These are phyloP conservation scores for Ophiobolus disseminans DNA, from an alignment of 2,329 filamentous ascomycete genomes.

Conservation along the genomic window DNA sequence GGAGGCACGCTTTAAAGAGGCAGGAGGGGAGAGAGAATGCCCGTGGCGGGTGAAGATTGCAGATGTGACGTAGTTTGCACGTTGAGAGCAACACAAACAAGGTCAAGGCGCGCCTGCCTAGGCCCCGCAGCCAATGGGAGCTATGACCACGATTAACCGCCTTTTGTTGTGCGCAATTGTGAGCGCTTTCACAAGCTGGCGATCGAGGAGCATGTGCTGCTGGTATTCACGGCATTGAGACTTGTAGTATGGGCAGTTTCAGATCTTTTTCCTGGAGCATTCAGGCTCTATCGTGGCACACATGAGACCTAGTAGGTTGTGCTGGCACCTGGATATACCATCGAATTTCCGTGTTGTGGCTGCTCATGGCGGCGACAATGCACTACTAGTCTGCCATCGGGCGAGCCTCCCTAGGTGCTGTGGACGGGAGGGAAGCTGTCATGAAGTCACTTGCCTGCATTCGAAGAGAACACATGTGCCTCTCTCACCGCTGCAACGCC, in stretches of 20 bases:
- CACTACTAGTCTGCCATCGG: slow-evolving; percentile 12
- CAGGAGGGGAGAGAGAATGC: slow-evolving; percentile 35
- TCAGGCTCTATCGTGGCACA: no score
- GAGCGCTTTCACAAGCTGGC: slow-evolving; percentile 25
- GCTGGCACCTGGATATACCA: no score
- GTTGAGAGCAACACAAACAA: slow-evolving; percentile 29
- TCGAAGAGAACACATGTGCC: background rate
- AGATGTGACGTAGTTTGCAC: slow-evolving; percentile 42
- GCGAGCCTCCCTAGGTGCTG: slow-evolving; percentile 2
- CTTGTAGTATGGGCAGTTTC: no score
- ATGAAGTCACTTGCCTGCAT: background rate
- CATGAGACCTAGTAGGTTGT: no score
- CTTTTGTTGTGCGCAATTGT: slow-evolving; percentile 28
- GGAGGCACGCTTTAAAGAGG: slow-evolving; percentile 28
- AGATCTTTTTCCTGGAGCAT: no score
- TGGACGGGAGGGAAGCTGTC: background rate
- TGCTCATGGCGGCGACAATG: no score
- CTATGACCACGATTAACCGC: slow-evolving; percentile 18
- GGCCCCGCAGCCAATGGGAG: slow-evolving; percentile 29
- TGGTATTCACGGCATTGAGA: no score
- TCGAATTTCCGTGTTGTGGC: no score
- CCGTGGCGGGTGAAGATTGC: slow-evolving; percentile 25
- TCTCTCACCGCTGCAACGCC: slow-evolving; percentile 1
- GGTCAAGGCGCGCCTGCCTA: slow-evolving; percentile 25
- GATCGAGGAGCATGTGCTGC: no score